Conservation (phyloP, 371 early-diverging fungal species). For the Mucor mucedo region DNA sequence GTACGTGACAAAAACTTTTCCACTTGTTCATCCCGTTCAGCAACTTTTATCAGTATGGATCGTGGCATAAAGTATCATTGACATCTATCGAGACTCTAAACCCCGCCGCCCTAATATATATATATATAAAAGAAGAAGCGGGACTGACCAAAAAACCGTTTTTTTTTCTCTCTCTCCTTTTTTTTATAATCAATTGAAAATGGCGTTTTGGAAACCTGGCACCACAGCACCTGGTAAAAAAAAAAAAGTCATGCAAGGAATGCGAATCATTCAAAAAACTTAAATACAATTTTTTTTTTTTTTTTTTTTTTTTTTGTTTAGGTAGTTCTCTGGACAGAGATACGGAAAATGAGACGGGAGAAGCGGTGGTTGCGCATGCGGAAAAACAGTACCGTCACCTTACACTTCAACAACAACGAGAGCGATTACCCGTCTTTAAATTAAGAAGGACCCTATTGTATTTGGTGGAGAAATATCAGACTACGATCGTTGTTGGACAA, state of each 20-base stretch:
- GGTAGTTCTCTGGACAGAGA: constrained; percentile 73
- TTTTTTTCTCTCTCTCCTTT: neutral
- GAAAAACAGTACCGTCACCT: constrained; percentile 53
- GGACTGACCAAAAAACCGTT: too few species aligned
- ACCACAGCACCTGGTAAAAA: constrained; percentile 66
- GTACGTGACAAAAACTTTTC: too few species aligned
- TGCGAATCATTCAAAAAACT: too few species aligned
- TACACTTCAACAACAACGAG: constrained; percentile 59
- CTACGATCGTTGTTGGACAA: constrained; percentile 68
- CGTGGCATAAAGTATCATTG: too few species aligned
- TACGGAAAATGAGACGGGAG: constrained; percentile 62
- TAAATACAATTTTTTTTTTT: too few species aligned
- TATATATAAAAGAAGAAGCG: too few species aligned
- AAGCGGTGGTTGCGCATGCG: constrained; percentile 49
- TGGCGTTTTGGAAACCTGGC: constrained; percentile 74
- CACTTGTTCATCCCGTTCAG: too few species aligned
- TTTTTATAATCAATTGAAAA: constrained; percentile 21
- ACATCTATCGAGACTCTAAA: too few species aligned
- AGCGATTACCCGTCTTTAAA: constrained; percentile 65
- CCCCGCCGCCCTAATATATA: too few species aligned
- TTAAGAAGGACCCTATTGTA: constrained; percentile 61
- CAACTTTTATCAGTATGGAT: too few species aligned
- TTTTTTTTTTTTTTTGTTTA: too few species aligned
- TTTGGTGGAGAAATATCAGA: constrained; percentile 68
- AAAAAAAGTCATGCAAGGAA: too few species aligned